phyloP scores from a whole-genome alignment of 2,329 filamentous ascomycete species.

The Pestalotiopsis sp. region DNA sequence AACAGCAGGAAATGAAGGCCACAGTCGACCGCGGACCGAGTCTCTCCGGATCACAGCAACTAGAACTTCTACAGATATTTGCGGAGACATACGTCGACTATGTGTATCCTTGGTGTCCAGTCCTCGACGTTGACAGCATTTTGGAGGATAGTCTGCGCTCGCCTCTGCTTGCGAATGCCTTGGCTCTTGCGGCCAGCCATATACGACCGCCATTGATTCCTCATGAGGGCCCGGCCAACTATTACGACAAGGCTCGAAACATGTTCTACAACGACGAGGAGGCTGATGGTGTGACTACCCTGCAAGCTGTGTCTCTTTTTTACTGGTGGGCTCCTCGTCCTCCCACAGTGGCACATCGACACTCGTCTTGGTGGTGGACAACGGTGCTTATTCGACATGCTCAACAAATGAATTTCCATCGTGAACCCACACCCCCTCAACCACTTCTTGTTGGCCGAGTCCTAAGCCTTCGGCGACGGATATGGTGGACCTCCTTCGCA shows the following conservation, averaged over 20 bases:
- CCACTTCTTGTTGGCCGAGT: slow-evolving; percentile 20
- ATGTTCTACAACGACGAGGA: slow-evolving; percentile 45
- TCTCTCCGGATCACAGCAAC: slow-evolving; percentile 21
- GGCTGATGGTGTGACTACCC: slow-evolving; percentile 34
- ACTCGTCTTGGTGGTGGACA: slow-evolving; percentile 50
- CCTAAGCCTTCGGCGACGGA: slow-evolving; percentile 36
- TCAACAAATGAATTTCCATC: slow-evolving; percentile 46
- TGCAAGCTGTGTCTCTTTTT: slow-evolving; percentile 41
- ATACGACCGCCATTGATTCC: slow-evolving; percentile 43
- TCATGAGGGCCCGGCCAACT: slow-evolving; percentile 38
- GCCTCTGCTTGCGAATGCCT: slow-evolving; percentile 37
- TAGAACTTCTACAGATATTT: slow-evolving; percentile 41
- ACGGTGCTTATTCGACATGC: slow-evolving; percentile 44
- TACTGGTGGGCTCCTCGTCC: slow-evolving; percentile 47
- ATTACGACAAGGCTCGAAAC: slow-evolving; percentile 41
- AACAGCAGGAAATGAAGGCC: slow-evolving; percentile 31
- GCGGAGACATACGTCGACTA: slow-evolving; percentile 45
- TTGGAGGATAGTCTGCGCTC: slow-evolving; percentile 34
- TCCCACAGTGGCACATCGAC: slow-evolving; percentile 39
- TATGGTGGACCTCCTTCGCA: slow-evolving; percentile 46
- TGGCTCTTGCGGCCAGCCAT: slow-evolving; percentile 42
- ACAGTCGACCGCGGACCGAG: slow-evolving; percentile 25
- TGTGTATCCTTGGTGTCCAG: slow-evolving; percentile 45
- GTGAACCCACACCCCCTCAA: slow-evolving; percentile 33
- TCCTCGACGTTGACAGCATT: slow-evolving; percentile 36